Evolutionary conservation across 148 eudicot genomes (phyloP).

Genomic region (Amaranthus palmeri): DNA sequence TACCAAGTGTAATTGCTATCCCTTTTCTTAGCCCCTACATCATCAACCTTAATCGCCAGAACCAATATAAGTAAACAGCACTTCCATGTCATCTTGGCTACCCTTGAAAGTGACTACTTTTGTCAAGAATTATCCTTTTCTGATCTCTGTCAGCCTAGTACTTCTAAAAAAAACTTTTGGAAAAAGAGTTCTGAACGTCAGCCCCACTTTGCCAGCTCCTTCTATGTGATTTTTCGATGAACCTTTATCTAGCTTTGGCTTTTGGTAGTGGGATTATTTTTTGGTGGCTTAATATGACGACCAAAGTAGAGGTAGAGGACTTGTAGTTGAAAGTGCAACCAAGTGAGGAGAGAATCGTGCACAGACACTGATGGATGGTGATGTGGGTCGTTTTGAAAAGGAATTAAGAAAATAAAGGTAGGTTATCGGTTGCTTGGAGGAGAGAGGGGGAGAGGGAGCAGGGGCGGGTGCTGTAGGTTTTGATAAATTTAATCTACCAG

Average conservation of each 20-base stretch:
- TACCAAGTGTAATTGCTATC: background rate
- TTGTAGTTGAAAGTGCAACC: background rate
- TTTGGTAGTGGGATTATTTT: background rate
- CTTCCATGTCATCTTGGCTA: background rate
- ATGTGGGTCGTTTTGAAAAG: background rate
- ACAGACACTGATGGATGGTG: too few relatives aligned
- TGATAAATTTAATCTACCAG: background rate
- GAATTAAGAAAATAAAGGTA: background rate
- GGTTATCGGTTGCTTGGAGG: background rate
- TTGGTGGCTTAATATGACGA: background rate
- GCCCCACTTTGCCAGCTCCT: too few relatives aligned
- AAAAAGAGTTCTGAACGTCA: background rate
- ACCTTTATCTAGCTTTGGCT: background rate
- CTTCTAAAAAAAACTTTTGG: background rate
- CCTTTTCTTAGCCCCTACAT: background rate
- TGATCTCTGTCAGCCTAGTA: background rate
- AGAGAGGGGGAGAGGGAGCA: background rate
- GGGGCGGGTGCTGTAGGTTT: background rate
- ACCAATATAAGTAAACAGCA: too few relatives aligned
- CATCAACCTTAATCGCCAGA: background rate
- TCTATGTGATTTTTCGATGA: background rate
- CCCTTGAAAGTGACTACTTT: background rate
- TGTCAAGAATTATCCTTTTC: background rate
- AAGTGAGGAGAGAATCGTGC: background rate
- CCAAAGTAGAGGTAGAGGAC: background rate